Base-by-base conservation (phyloP, 345 rosid species). In the Aquilaria malaccensis region DNA sequence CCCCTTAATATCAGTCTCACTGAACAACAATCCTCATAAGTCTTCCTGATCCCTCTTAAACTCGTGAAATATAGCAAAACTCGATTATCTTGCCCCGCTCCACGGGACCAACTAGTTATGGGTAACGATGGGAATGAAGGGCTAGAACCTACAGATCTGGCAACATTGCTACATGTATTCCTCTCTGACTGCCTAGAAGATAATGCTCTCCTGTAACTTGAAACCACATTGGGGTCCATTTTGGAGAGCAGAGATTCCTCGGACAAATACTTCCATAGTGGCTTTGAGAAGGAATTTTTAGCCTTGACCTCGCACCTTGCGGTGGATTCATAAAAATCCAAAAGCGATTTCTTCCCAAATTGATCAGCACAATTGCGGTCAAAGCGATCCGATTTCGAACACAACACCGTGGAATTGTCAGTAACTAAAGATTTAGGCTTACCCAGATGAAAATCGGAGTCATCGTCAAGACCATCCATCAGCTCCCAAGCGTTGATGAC, bases 401-500 rank as follows among this genome's bases (percentile, higher is more conserved):
- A 50, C 59, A 33, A 1, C 43, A 33, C 65, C 13, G 37, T 29
- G 2, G 41, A 49, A 10, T 48, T 33, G 33, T 37, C 43, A 5
- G 54, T 14, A 71, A 48, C 46, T 47, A 9, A 15, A 61, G 68
- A 56, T 55, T 54, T n/a, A 52, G 33, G 59, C 67, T 68, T 65
- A 65, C 66, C 80, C 13, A 67, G 33, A 30, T 81, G 69, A 5
- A 65, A 67, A 56, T 74, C 87, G 51, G 64, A 54, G 31, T 79
- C 95, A 37, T 37, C 95, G 52, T 87, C 91, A 7, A 89, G 84
- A 29, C 98, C 98, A 65, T 92, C 93, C 98, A 92, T 89, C 64
- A 92, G 91, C 62, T 92, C 98, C 97, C 97, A 92, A 10, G 97
- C 83, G 79, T 92, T 92, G 55, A 92, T 89, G 46, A 92, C 93